Conservation (phyloP, 371 early-diverging fungal genomes). For the Mucor plumbeus region DNA sequence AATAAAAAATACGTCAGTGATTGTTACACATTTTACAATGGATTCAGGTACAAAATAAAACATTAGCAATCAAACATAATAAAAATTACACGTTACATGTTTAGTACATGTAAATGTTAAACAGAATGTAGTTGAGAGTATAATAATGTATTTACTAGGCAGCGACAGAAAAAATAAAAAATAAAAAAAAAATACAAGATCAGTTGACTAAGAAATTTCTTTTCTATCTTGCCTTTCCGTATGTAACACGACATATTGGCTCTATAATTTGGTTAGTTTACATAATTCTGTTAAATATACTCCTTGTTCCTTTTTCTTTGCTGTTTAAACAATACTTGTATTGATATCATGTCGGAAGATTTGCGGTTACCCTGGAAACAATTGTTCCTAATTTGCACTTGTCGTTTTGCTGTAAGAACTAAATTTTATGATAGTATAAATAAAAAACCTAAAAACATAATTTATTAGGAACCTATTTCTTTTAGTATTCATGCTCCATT, state of each 20-base stretch:
- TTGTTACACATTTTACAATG: background rate
- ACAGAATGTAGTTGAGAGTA: background rate
- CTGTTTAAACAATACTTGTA: background rate
- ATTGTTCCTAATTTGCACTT: constrained; percentile 58
- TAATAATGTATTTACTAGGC: background rate
- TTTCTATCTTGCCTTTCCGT: background rate
- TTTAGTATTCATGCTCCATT: constrained; percentile 62
- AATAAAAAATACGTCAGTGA: background rate
- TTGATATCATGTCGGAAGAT: constrained; percentile 11
- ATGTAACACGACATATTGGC: constrained; percentile 3
- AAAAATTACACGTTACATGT: too few relatives aligned
- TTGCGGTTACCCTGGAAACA: constrained; percentile 58
- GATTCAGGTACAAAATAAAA: background rate
- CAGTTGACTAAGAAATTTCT: background rate
- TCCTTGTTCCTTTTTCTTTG: background rate
- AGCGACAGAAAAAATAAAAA: background rate
- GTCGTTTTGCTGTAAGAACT: constrained; percentile 47
- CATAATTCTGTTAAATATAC: background rate
- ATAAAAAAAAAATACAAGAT: background rate
- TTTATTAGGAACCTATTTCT: constrained; percentile 61
- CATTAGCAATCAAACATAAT: background rate
- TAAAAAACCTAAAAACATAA: background rate
- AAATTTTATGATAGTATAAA: background rate
- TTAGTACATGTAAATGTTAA: background rate
- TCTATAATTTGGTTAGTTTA: background rate